Percentiles rank a stretch among this genome's conserved stretches.
These are phyloP conservation scores for Amylocarpus encephaloides DNA, from an alignment of 2,329 filamentous ascomycete species.

Conservation along the genomic window DNA sequence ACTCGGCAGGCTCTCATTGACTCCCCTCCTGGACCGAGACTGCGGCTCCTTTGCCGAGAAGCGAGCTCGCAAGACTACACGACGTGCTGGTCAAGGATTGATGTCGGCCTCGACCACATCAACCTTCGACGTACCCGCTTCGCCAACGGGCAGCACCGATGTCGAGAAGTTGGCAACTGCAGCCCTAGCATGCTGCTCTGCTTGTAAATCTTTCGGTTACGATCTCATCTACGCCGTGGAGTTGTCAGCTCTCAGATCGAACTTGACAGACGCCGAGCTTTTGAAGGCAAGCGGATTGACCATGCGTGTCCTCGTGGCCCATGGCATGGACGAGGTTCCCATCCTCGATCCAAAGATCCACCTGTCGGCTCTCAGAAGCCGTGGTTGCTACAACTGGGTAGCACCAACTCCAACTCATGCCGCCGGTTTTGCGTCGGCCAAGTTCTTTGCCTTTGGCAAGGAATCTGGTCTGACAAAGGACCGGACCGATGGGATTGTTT, in stretches of 20 bases:
- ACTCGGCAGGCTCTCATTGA: no score
- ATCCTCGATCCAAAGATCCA: conserved; percentile 22
- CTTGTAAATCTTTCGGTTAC: conserved; percentile 25
- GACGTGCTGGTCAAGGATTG: no score
- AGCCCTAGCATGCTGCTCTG: conserved; percentile 18
- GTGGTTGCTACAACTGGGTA: conserved; percentile 8
- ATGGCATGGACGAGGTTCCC: conserved; percentile 20
- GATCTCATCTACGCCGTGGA: conserved; percentile 29
- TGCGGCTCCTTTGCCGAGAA: no score
- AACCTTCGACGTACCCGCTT: neutral
- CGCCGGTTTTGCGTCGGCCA: conserved; percentile 9
- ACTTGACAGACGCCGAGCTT: conserved; percentile 19
- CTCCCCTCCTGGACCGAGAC: no score
- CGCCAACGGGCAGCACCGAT: neutral
- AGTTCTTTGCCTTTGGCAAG: conserved; percentile 8
- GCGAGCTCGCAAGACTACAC: no score
- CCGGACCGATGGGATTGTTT: conserved; percentile 15
- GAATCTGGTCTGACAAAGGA: conserved; percentile 1
- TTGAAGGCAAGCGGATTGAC: conserved; percentile 13
- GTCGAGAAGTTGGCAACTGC: neutral
- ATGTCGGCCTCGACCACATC: neutral
- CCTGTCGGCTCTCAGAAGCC: conserved; percentile 22
- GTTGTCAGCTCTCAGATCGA: conserved; percentile 10
- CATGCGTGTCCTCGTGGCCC: conserved; percentile 24
- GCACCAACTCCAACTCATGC: neutral